Percentiles rank a stretch among this genome's conserved stretches.
Evolutionary conservation across 495 filamentous ascomycete genomes (phyloP).

Genomic region (Penicillium samsonianum): DNA sequence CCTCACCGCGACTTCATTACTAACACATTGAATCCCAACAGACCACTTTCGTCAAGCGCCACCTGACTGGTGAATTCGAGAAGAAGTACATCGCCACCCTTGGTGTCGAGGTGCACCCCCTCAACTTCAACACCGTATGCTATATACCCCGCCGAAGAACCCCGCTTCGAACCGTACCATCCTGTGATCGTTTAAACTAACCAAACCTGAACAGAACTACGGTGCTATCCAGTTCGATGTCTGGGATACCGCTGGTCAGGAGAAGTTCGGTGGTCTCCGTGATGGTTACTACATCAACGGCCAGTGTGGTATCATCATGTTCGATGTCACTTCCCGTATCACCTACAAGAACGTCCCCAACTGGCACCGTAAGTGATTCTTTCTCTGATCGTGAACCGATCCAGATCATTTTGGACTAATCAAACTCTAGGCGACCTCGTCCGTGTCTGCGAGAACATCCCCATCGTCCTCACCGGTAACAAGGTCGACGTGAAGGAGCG

Average conservation of each 20-base stretch:
- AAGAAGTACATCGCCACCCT: conserved; percentile 99
- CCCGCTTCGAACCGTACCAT: conserved; percentile 31
- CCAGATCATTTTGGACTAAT: conserved; percentile 14
- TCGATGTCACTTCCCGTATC: conserved; percentile 99
- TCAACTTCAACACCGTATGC: conserved; percentile 90
- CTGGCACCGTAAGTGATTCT: conserved; percentile 91
- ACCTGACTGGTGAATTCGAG: conserved; percentile 99
- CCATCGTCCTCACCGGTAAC: conserved; percentile 97
- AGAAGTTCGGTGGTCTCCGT: conserved; percentile 99
- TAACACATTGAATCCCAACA: conserved; percentile 46
- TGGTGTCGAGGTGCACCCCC: conserved; percentile 98
- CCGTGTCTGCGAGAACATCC: conserved; percentile 99
- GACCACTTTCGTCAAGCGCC: conserved; percentile 99
- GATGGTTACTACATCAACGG: conserved; percentile 99
- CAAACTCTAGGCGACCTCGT: conserved; percentile 82
- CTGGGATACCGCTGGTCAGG: conserved; percentile 99
- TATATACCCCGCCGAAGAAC: conserved; percentile 55
- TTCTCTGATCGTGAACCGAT: background rate
- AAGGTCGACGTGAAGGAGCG: conserved; percentile 99
- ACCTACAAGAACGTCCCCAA: conserved; percentile 99
- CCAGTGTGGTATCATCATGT: conserved; percentile 99
- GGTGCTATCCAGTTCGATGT: conserved; percentile 98
- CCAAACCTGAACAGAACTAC: conserved; percentile 66
- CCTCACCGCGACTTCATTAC: conserved; percentile 27
- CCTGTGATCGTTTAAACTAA: conserved; percentile 41